Evolutionary conservation across 306 rosid genomes (phyloP).

Genomic region (Carpinus fangiana): DNA sequence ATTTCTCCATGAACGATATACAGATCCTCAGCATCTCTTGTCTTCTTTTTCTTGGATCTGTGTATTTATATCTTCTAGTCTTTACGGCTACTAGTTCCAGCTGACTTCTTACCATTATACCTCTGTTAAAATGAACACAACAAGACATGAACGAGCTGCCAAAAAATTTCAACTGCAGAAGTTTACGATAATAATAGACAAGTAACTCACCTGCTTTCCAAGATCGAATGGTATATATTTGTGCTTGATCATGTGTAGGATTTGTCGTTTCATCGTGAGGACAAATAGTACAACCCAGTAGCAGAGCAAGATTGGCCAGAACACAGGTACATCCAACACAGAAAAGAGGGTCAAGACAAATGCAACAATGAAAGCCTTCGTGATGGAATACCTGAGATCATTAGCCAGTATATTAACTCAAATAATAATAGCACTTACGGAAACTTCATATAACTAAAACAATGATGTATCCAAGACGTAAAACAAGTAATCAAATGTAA

Average conservation of each 20-base stretch:
- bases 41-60: not conserved
- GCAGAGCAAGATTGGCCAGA: constrained; percentile 21
- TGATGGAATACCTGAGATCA: constrained; percentile 22
- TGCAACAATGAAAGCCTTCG: constrained; percentile 24
- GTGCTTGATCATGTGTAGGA: constrained; percentile 20
- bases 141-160: not conserved
- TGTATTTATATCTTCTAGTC: constrained; percentile 4
- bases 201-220: constrained; percentile 11
- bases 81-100: not conserved
- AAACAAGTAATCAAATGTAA: not conserved
- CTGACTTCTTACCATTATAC: constrained; percentile 16
- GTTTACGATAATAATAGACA: not conserved
- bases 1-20: not conserved
- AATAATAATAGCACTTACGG: not conserved
- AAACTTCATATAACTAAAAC: not conserved
- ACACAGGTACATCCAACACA: constrained; percentile 24
- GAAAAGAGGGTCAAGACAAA: constrained; percentile 20
- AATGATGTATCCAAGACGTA: not conserved
- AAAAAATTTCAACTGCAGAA: not conserved
- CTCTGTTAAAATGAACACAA: constrained; percentile 1
- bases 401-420: not conserved
- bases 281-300: constrained; percentile 17
- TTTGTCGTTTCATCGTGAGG: constrained; percentile 12
- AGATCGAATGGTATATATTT: constrained; percentile 12
- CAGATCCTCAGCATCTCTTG: not conserved